phyloP scores from a whole-genome alignment of 495 filamentous ascomycete species.

The Cetradonia linearis region DNA sequence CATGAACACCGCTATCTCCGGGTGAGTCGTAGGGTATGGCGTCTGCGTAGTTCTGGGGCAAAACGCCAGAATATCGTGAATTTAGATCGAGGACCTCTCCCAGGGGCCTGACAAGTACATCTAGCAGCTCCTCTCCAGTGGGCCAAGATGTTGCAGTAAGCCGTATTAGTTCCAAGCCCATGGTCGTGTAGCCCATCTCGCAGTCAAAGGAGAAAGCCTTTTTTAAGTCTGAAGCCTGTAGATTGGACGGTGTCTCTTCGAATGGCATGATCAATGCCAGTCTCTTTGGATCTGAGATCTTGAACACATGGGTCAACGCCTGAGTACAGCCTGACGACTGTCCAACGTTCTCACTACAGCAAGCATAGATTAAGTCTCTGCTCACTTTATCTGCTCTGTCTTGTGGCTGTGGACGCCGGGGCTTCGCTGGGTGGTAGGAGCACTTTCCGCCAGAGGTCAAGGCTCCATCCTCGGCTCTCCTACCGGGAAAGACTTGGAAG shows the following conservation, averaged over 20 bases:
- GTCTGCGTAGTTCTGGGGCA: conserved; percentile 56
- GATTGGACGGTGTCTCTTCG: conserved; percentile 57
- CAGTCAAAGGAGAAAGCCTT: conserved; percentile 75
- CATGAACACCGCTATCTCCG: conserved; percentile 21
- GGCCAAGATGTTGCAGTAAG: conserved; percentile 85
- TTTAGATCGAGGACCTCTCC: conserved; percentile 86
- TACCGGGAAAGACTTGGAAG: conserved; percentile 88
- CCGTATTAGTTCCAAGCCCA: conserved; percentile 79
- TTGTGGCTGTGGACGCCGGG: conserved; percentile 39
- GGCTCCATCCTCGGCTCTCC: conserved; percentile 67
- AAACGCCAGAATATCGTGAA: conserved; percentile 78
- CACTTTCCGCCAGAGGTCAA: conserved; percentile 69
- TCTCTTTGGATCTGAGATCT: conserved; percentile 61
- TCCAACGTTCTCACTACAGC: conserved; percentile 65
- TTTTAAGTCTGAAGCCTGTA: conserved; percentile 31
- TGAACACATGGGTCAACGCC: conserved; percentile 73
- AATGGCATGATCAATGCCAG: conserved; percentile 74
- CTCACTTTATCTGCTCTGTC: conserved; percentile 38
- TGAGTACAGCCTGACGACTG: conserved; percentile 61
- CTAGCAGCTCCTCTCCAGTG: conserved; percentile 57
- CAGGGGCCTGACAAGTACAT: conserved; percentile 74
- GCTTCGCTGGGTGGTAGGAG: conserved; percentile 62
- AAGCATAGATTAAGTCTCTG: conserved; percentile 54
- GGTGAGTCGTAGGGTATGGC: conserved; percentile 46
- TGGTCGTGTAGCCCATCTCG: conserved; percentile 90